These are phyloP conservation scores for Remersonia thermophila DNA, from an alignment of 2,329 filamentous ascomycete genomes.

Conservation along the genomic window DNA sequence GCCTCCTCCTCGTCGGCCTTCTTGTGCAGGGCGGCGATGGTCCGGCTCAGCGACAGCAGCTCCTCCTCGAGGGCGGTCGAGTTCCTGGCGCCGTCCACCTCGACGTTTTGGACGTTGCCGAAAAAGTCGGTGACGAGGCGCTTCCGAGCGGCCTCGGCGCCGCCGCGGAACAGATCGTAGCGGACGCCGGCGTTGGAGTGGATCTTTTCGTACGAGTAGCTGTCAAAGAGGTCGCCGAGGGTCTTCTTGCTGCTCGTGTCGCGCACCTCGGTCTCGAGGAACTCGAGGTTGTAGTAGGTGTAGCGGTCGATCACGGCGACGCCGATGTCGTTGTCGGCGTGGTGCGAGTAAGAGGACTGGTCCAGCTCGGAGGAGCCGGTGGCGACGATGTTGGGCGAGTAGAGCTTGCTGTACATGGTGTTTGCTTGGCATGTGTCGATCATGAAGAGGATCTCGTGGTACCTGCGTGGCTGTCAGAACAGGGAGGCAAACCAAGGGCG, in stretches of 20 bases:
- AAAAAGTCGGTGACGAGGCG: constrained; percentile 93
- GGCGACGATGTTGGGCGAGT: constrained; percentile 94
- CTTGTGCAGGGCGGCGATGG: constrained; percentile 42
- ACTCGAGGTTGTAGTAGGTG: constrained; percentile 97
- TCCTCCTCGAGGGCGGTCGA: constrained; percentile 53
- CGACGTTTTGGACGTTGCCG: constrained; percentile 93
- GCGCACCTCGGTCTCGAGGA: constrained; percentile 79
- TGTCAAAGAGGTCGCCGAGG: constrained; percentile 88
- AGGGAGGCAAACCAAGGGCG: not conserved
- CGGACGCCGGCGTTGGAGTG: constrained; percentile 84
- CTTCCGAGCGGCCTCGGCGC: constrained; percentile 62
- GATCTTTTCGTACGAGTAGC: constrained; percentile 88
- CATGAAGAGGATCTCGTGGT: constrained; percentile 98
- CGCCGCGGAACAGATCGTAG: constrained; percentile 89
- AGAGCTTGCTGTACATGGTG: constrained; percentile 97
- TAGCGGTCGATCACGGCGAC: constrained; percentile 97
- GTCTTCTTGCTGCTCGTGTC: constrained; percentile 81
- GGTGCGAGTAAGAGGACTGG: constrained; percentile 93
- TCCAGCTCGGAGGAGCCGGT: constrained; percentile 95
- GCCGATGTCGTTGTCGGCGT: constrained; percentile 94
- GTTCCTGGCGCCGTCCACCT: constrained; percentile 59
- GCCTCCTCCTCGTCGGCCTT: constrained; percentile 34
- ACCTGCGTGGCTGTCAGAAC: constrained; percentile 34
- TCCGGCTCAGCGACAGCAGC: constrained; percentile 60
- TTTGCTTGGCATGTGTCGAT: constrained; percentile 99